A percentile compares a stretch with the other conserved stretches of the same genome.
Conservation (phyloP, 805 yeast species). For the Candida sphagnicola region DNA sequence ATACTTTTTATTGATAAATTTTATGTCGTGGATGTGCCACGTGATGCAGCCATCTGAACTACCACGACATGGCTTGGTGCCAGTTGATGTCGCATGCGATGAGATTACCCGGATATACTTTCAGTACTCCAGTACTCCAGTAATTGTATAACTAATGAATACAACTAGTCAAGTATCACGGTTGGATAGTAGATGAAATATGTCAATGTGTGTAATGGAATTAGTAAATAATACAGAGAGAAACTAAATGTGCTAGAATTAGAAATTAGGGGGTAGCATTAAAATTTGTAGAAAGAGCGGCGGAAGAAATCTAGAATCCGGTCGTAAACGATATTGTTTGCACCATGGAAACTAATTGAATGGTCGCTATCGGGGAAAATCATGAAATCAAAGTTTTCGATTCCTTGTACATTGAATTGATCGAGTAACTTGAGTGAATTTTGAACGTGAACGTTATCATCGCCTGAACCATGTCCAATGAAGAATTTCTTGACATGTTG, state of each 20-base stretch:
- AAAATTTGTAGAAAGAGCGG: constrained; percentile 8
- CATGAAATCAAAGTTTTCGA: constrained; percentile 81
- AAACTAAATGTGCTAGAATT: too few relatives aligned
- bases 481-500: constrained; percentile 52
- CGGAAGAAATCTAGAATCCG: constrained; percentile 18
- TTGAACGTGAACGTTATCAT: constrained; percentile 79
- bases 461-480: constrained; percentile 80
- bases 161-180: too few relatives aligned
- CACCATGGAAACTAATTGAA: constrained; percentile 68
- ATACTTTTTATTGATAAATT: too few relatives aligned
- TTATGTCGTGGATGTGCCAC: not conserved
- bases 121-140: too few relatives aligned
- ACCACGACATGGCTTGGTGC: not conserved
- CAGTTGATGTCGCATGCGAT: too few relatives aligned
- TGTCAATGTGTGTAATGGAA: not conserved
- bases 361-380: constrained; percentile 83
- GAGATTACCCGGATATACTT: too few relatives aligned
- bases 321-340: constrained; percentile 64
- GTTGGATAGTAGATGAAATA: too few relatives aligned
- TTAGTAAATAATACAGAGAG: too few relatives aligned
- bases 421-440: constrained; percentile 63
- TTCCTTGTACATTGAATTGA: constrained; percentile 58
- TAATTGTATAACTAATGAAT: too few relatives aligned
- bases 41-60: not conserved
- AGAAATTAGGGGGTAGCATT: not conserved